Evolutionary conservation across 177 flowering plant species (phyloP).

Genomic region (Vitis hybrid): DNA sequence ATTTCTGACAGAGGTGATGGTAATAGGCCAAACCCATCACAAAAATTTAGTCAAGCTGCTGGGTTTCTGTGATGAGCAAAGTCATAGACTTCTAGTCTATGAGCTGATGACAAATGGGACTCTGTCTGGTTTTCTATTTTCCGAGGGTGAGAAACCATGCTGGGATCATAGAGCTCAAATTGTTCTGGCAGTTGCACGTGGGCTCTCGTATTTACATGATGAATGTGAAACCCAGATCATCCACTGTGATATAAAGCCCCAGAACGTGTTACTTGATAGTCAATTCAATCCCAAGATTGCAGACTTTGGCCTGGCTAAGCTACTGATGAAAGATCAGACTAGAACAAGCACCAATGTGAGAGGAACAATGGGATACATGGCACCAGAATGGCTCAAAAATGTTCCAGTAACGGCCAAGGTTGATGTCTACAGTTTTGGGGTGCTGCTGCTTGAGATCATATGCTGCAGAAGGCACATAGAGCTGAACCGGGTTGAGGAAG

Average conservation of each 20-base stretch:
- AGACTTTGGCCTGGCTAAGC: conserved; percentile 33
- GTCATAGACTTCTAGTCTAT: conserved; percentile 18
- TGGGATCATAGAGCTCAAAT: conserved; percentile 29
- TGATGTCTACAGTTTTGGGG: no score
- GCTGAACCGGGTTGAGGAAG: no score
- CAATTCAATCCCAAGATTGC: conserved; percentile 21
- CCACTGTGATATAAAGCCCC: conserved; percentile 34
- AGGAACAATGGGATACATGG: conserved; percentile 38
- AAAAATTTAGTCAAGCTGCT: conserved; percentile 19
- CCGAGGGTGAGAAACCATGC: conserved; percentile 6
- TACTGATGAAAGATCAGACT: conserved; percentile 22
- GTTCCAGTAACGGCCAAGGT: no score
- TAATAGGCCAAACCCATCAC: conserved; percentile 25
- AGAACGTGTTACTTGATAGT: conserved; percentile 29
- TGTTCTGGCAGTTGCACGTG: conserved; percentile 27
- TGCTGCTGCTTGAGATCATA: no score
- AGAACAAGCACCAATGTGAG: conserved; percentile 20
- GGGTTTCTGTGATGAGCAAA: conserved; percentile 16
- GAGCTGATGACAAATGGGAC: conserved; percentile 27
- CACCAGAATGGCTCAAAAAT: no score
- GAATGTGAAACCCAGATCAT: no score
- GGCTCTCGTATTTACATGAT: conserved; percentile 17
- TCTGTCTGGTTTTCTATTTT: conserved; percentile 13
- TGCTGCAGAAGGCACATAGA: no score
- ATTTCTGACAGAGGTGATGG: conserved; percentile 21